Evolutionary conservation across 2,329 filamentous ascomycete genomes (phyloP).

Genomic region (Fusarium sp.): DNA sequence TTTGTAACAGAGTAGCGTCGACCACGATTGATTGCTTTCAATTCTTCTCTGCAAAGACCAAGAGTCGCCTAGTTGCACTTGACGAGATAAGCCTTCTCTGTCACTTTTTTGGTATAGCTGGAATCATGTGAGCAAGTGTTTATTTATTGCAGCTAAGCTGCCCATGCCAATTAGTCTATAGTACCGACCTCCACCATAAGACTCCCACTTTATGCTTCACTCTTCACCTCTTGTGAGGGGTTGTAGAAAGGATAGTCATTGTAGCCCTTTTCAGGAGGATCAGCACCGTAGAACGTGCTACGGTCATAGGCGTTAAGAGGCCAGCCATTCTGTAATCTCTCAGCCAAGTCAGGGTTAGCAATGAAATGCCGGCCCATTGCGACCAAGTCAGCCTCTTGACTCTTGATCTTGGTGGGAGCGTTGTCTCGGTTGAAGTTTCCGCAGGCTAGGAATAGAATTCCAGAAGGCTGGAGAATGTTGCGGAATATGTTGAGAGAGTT

Average conservation of each 20-base stretch:
- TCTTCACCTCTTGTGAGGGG: background rate
- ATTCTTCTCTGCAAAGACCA: background rate
- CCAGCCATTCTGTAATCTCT: conserved; percentile 50
- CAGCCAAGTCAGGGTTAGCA: conserved; percentile 51
- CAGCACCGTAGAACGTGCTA: conserved; percentile 51
- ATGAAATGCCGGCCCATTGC: conserved; percentile 49
- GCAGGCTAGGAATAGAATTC: conserved; percentile 59
- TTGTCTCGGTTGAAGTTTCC: conserved; percentile 52
- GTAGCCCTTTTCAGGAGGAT: conserved; percentile 40
- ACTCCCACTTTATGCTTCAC: background rate
- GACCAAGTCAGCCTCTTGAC: conserved; percentile 40
- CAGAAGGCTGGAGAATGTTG: conserved; percentile 51
- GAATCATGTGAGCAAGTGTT: fast-evolving
- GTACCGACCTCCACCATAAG: background rate
- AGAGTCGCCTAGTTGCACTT: background rate
- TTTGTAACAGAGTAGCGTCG: background rate
- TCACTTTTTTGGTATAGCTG: background rate
- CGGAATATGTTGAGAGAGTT: conserved; percentile 55
- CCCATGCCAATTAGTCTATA: background rate
- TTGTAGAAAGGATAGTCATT: conserved; percentile 42
- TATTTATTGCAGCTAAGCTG: background rate
- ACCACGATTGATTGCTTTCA: background rate
- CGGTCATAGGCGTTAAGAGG: conserved; percentile 52
- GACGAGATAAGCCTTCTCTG: background rate
- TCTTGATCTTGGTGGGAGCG: conserved; percentile 48